phyloP scores from a whole-genome alignment of 179 eudicot species.

The Spergularia azorica region DNA sequence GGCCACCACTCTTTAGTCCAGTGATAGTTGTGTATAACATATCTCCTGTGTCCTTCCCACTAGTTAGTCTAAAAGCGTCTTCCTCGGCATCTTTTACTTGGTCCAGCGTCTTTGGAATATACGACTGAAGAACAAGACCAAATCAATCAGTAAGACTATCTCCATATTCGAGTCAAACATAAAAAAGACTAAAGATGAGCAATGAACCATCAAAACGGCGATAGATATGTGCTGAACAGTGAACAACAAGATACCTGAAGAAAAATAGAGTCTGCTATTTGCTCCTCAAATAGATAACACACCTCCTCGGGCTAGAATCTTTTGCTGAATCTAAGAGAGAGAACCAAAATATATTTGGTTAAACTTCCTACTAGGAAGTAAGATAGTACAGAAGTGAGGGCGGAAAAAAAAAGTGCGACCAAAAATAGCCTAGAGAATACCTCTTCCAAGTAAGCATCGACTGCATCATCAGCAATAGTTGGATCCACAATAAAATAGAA shows the following conservation, averaged over 20 bases:
- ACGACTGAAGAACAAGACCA: constrained; percentile 47
- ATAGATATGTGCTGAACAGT: background rate
- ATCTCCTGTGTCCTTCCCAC: constrained; percentile 69
- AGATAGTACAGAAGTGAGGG: no score
- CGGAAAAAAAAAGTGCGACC: no score
- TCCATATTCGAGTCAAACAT: background rate
- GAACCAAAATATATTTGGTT: background rate
- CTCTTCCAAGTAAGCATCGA: constrained; percentile 86
- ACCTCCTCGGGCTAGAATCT: constrained; percentile 73
- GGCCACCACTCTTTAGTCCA: constrained; percentile 39
- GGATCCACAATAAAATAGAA: constrained; percentile 93
- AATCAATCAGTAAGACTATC: constrained; percentile 2
- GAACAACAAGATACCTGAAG: constrained; percentile 58
- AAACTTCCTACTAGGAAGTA: no score
- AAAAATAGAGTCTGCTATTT: constrained; percentile 85
- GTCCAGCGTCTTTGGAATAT: constrained; percentile 79
- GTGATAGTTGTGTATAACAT: constrained; percentile 76
- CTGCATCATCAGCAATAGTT: constrained; percentile 67
- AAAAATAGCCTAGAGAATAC: constrained; percentile 33
- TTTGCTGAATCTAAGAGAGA: constrained; percentile 66
- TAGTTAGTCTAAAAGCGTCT: constrained; percentile 66
- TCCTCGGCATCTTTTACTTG: constrained; percentile 80
- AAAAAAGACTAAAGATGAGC: background rate
- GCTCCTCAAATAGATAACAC: constrained; percentile 68
- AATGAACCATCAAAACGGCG: background rate